Base-by-base conservation (phyloP, 106 monocot genomes). In the Dioscorea alata region DNA sequence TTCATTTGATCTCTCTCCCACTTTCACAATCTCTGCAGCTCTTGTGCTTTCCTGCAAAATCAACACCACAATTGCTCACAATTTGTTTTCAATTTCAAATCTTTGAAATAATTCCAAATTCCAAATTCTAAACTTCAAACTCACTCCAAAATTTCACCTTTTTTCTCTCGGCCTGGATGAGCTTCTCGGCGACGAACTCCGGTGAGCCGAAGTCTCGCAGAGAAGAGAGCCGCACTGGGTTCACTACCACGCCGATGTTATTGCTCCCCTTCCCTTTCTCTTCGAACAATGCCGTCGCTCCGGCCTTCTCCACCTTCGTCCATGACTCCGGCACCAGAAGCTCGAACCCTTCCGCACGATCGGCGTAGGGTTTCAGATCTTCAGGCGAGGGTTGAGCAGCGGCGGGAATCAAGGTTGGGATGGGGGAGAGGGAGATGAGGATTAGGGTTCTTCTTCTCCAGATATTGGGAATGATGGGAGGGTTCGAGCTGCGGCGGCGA, bases 151-250 rank as follows among this genome's bases (percentile, higher is more conserved):
- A 28, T 28, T 42, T 42, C 42, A 88, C 92, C 87, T 92, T 92
- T 31, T 70, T 69, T 52, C 71, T 75, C 60, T 99, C 97, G 23
- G 97, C 92, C 61, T 85, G 84, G 50, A 92, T 86, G 53, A 99
- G 86, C 83, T 90, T 99, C 12, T 78, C 92, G 16, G 89, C 92
- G 9, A 99, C 89, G 63, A 99, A 99, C 66, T 99, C 66, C n/a
- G 97, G 89, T 15, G 87, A 83, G 20, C 97, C 97, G 50, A 92
- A 99, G 17, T 99, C 92, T 23, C 48, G 66, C 15, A 97, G 85
- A 33, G 86, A 75, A 0, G 70, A 68, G 7, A 99, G 76, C 1
- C 84, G 75, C 25, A 99, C 92, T 0, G 97, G 92, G 51, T 57
- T 85, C 14, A 97, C 97, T 65, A 97, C 92, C 28, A 99, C 77